Base-by-base conservation (phyloP, 2,329 filamentous ascomycete species). In the Ophiosphaerella korrae region DNA sequence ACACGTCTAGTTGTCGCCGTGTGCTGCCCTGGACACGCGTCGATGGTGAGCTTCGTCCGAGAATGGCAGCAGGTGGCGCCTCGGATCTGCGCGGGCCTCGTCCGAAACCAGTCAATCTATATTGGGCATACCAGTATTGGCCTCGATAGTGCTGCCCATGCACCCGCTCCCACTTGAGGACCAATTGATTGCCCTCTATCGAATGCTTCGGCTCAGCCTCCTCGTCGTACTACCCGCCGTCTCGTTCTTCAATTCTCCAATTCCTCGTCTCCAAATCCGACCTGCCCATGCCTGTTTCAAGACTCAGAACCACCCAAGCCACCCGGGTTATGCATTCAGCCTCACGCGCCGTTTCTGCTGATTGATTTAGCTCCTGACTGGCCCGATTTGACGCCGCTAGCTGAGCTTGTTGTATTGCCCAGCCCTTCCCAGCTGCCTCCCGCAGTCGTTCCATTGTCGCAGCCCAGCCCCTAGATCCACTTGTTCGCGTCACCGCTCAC, bases 171-270 rank as follows among this genome's bases (percentile, higher is more conserved):
- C 18, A 21, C 18, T n/a, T 8, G 13, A 24, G 16, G 18, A 13
- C 32, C 32, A 44, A 44, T 45, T 45, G 33, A 45, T 45, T 45
- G 13, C 18, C 42, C 38, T 26, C 29, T 14, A 40, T 40, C 38
- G 38, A 40, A 26, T 26, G 4, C 38, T 24, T n/a, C n/a, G 38
- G 11, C 9, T 24, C 38, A 21, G 18, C 18, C 18, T 21, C 18
- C 18, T 21, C 2, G 18, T 21, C 18, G 18, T 21, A 21, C 18
- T 4, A 21, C 18, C 18, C 18, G 18, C 18, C 18, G 18, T 21
- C 18, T 4, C 18, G 18, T 21, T 21, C 18, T 21, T 4, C 18
- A 18, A 18, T 18, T 18, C 18, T 18, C 18, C 18, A 21, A 21
- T 21, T 21, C 18, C 18, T 21, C 18, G 18, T 21, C 18, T 21